These are phyloP conservation scores for Akebia trifoliata DNA, from an alignment of 164 flowering plant genomes.

Conservation along the genomic window DNA sequence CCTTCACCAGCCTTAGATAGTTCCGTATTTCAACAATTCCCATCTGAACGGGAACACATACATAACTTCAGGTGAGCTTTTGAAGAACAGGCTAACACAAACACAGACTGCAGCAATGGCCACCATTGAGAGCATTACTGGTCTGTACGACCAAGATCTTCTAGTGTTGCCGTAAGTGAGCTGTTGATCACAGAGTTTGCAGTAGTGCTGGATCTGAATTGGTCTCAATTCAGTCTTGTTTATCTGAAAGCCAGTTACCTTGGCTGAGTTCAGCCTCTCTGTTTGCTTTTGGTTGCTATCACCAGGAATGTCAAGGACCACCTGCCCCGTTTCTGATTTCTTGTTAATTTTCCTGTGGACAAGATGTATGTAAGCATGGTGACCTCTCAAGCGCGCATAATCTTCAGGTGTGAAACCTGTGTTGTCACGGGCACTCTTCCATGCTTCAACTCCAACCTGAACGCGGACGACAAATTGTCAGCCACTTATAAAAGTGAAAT, in stretches of 20 bases:
- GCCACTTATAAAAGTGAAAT: background rate
- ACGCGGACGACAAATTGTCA: conserved; percentile 12
- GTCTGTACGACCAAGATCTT: conserved; percentile 50
- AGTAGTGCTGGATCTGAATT: conserved; percentile 15
- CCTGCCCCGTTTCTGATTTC: conserved; percentile 36
- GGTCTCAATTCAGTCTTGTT: conserved; percentile 20
- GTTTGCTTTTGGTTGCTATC: conserved; percentile 26
- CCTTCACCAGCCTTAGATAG: conserved; percentile 1
- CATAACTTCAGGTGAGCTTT: conserved; percentile 64
- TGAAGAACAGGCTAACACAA: conserved; percentile 76
- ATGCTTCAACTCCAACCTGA: conserved; percentile 76
- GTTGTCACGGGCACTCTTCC: conserved; percentile 56
- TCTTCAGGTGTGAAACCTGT: conserved; percentile 70
- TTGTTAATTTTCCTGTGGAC: conserved; percentile 54
- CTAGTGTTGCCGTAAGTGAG: conserved; percentile 24
- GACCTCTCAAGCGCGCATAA: conserved; percentile 61
- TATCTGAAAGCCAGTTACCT: conserved; percentile 34
- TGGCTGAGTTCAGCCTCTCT: conserved; percentile 11
- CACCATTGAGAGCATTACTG: conserved; percentile 80
- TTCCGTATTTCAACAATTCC: conserved; percentile 38
- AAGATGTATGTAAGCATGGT: conserved; percentile 53
- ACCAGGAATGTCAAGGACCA: conserved; percentile 51
- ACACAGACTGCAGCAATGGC: conserved; percentile 91
- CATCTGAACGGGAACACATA: conserved; percentile 55
- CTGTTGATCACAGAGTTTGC: conserved; percentile 50